Conservation (phyloP, 345 rosid species). For the Lenwebbia sp. region DNA sequence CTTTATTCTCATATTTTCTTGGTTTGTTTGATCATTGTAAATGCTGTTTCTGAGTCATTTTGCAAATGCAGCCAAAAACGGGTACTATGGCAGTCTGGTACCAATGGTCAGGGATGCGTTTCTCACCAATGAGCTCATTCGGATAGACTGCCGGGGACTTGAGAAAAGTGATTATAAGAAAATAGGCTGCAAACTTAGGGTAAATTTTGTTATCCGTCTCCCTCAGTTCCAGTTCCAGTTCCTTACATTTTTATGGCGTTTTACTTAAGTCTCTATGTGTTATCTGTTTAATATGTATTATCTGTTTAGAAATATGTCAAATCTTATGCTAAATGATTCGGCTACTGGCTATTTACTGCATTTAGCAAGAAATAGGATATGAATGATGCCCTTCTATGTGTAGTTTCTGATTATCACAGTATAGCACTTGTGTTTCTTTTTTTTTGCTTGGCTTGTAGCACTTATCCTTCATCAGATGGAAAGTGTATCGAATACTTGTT, state of each 20-base stretch:
- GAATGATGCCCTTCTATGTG: background rate
- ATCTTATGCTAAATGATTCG: background rate
- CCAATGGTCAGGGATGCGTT: conserved; percentile 95
- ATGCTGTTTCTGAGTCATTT: conserved; percentile 2
- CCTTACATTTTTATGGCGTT: background rate
- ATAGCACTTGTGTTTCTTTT: background rate
- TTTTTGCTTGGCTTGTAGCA: background rate
- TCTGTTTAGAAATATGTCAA: background rate
- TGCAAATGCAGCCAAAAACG: conserved; percentile 68
- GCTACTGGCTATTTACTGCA: background rate
- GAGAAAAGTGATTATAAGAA: conserved; percentile 84
- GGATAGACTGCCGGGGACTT: conserved; percentile 77
- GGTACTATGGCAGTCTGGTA: conserved; percentile 83
- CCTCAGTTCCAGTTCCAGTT: background rate
- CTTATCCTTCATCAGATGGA: background rate
- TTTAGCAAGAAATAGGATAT: background rate
- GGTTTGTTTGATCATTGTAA: background rate
- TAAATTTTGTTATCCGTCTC: conserved; percentile 7
- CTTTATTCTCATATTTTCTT: background rate
- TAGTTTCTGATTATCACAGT: background rate
- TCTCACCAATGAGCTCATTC: conserved; percentile 50
- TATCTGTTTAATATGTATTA: background rate
- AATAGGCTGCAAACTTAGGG: conserved; percentile 89
- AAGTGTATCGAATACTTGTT: background rate
- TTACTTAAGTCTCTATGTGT: background rate